A percentile compares a stretch with the other conserved stretches of the same genome.
These are phyloP conservation scores for Exophiala aquamarina DNA, from an alignment of 2,329 filamentous ascomycete genomes.

Conservation along the genomic window DNA sequence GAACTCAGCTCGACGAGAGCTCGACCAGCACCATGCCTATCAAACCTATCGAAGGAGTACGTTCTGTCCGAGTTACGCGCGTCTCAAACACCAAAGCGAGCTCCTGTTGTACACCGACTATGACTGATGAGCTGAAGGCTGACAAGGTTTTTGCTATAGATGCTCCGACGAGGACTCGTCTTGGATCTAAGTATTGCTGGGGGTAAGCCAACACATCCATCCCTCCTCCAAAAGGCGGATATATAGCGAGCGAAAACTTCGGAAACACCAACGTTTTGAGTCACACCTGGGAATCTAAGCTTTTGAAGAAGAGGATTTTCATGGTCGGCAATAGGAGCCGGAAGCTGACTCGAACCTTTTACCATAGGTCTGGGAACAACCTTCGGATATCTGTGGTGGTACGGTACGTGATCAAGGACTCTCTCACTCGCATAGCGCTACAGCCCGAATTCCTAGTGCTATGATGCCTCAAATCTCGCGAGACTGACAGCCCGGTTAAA, in stretches of 20 bases:
- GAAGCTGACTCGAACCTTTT: constrained; percentile 6
- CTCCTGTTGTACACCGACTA: constrained; percentile 25
- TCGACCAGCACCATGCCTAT: constrained; percentile 40
- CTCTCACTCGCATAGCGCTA: constrained; percentile 2
- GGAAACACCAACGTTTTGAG: too few species aligned
- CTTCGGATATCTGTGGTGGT: constrained; percentile 67
- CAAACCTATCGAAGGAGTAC: constrained; percentile 49
- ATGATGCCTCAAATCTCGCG: too few species aligned
- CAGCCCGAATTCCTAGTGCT: too few species aligned
- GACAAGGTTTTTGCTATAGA: constrained; percentile 44
- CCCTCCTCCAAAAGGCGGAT: background rate
- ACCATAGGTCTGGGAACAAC: constrained; percentile 59
- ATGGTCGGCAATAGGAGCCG: background rate
- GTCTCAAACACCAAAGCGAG: constrained; percentile 2
- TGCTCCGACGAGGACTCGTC: constrained; percentile 65
- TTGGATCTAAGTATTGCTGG: constrained; percentile 66
- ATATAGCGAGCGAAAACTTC: background rate
- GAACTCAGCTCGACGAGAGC: constrained; percentile 24
- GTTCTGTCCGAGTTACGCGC: constrained; percentile 29
- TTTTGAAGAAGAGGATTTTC: background rate
- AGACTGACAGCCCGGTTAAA: constrained; percentile 2
- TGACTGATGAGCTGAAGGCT: constrained; percentile 24
- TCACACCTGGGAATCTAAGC: too few species aligned
- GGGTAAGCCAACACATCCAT: constrained; percentile 49
- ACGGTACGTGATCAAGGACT: constrained; percentile 52